Evolutionary conservation across 75 land plant species (phyloP).

Genomic region (Selaginella moellendorffii): DNA sequence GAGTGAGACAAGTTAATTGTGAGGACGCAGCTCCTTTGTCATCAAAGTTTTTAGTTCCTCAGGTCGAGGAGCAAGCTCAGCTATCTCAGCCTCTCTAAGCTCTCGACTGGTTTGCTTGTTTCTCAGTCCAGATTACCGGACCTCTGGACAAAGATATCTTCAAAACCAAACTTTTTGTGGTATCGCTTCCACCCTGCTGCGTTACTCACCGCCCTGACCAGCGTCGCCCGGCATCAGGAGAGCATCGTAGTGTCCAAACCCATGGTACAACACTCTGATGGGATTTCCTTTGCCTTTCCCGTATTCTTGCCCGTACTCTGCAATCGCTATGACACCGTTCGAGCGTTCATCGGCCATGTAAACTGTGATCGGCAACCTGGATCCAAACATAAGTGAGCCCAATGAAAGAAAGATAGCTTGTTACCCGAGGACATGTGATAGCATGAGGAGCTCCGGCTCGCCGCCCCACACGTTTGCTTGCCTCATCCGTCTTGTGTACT

Average conservation of each 20-base stretch:
- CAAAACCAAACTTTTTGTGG: too few relatives aligned
- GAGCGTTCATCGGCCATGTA: slow-evolving; percentile 41
- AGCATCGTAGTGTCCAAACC: slow-evolving; percentile 84
- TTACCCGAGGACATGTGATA: slow-evolving; percentile 90
- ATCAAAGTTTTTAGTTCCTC: too few relatives aligned
- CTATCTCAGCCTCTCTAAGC: too few relatives aligned
- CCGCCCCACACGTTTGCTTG: slow-evolving; percentile 98
- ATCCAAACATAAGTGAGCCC: too few relatives aligned
- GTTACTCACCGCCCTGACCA: not conserved
- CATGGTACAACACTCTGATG: slow-evolving; percentile 56
- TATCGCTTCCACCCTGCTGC: too few relatives aligned
- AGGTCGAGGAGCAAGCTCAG: too few relatives aligned
- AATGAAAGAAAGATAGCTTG: not conserved
- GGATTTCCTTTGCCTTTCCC: slow-evolving; percentile 60
- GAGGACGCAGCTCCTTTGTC: too few relatives aligned
- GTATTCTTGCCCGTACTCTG: slow-evolving; percentile 79
- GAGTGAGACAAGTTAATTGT: too few relatives aligned
- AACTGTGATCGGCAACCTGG: slow-evolving; percentile 74
- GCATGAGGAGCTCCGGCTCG: slow-evolving; percentile 94
- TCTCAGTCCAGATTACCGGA: too few relatives aligned
- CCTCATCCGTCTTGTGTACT: slow-evolving; percentile 60
- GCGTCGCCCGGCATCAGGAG: slow-evolving; percentile 33
- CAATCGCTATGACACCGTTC: slow-evolving; percentile 45
- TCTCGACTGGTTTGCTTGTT: too few relatives aligned
- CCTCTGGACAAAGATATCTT: too few relatives aligned